These are phyloP conservation scores for Marchantia polymorpha DNA, from an alignment of 225 moss, liverwort and hornwort genomes.

Conservation along the genomic window DNA sequence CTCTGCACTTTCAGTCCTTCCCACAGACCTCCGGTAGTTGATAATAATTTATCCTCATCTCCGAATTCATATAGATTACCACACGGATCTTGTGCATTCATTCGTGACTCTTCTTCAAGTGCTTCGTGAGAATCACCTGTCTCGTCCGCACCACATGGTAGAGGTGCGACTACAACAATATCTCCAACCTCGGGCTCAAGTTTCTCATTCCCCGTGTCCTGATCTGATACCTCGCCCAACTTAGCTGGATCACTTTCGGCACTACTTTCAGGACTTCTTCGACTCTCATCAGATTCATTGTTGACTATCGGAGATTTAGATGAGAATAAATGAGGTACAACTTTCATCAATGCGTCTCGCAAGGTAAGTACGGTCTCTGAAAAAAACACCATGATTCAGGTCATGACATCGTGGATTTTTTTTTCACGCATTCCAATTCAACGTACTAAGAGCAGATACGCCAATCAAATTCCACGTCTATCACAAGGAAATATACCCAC, in stretches of 20 bases:
- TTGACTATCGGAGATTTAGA: conserved; percentile 13
- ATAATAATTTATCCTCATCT: conserved; percentile 10
- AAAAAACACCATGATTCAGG: conserved; percentile 8
- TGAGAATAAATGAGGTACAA: conserved; percentile 82
- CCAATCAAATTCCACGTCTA: background rate
- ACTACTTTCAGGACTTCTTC: conserved; percentile 3
- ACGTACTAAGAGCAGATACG: background rate
- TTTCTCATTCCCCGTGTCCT: conserved; percentile 27
- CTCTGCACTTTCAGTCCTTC: conserved; percentile 26
- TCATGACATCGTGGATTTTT: background rate
- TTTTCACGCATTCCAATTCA: background rate
- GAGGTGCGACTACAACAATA: conserved; percentile 6
- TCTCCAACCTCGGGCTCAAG: conserved; percentile 5
- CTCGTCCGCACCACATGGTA: conserved; percentile 9
- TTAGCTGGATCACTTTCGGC: conserved; percentile 26
- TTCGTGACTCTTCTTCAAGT: conserved; percentile 8
- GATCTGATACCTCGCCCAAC: conserved; percentile 11
- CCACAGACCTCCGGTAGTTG: conserved; percentile 24
- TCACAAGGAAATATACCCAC: background rate
- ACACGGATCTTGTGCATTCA: conserved; percentile 14
- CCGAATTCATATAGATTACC: background rate
- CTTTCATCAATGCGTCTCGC: conserved; percentile 79
- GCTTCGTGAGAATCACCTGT: conserved; percentile 10
- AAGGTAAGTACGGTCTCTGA: conserved; percentile 73
- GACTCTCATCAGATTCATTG: conserved; percentile 1